Conservation (phyloP, 225 moss, liverwort and hornwort genomes). For the Bryoerythrophyllum caledonicum region DNA sequence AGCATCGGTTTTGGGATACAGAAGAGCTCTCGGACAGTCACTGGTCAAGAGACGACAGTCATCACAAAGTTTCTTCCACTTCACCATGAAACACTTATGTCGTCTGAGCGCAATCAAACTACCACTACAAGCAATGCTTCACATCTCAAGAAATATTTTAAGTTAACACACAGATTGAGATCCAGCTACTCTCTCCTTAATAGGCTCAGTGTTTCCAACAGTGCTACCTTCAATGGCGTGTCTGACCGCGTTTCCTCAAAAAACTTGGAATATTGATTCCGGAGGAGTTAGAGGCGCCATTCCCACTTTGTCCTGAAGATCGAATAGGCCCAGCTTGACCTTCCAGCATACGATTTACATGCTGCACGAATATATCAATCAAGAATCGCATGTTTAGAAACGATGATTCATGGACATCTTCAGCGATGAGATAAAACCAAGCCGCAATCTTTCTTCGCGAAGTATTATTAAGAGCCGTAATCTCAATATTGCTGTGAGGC, state of each 20-base stretch:
- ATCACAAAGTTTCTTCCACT: constrained; percentile 28
- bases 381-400: constrained; percentile 19
- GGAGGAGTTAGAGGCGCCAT: constrained; percentile 54
- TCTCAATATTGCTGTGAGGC: not conserved
- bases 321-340: constrained; percentile 54
- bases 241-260: constrained; percentile 80
- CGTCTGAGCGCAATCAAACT: constrained; percentile 28
- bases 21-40: constrained; percentile 17
- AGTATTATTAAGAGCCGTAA: not conserved
- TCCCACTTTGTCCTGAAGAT: constrained; percentile 36
- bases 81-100: constrained; percentile 16
- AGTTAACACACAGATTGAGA: constrained; percentile 15
- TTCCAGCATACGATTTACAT: constrained; percentile 46
- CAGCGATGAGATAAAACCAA: not conserved
- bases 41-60: constrained; percentile 2
- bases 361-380: constrained; percentile 35
- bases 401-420: not conserved
- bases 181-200: constrained; percentile 18
- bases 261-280: constrained; percentile 88
- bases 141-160: constrained; percentile 30
- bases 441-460: not conserved
- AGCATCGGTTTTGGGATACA: constrained; percentile 23
- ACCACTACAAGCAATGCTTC: constrained; percentile 34
- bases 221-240: constrained; percentile 69
- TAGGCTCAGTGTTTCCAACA: constrained; percentile 15